A percentile compares a stretch with the other conserved stretches of the same genome.
Evolutionary conservation across 306 rosid genomes (phyloP).

Genomic region (Gleditsia sinensis): DNA sequence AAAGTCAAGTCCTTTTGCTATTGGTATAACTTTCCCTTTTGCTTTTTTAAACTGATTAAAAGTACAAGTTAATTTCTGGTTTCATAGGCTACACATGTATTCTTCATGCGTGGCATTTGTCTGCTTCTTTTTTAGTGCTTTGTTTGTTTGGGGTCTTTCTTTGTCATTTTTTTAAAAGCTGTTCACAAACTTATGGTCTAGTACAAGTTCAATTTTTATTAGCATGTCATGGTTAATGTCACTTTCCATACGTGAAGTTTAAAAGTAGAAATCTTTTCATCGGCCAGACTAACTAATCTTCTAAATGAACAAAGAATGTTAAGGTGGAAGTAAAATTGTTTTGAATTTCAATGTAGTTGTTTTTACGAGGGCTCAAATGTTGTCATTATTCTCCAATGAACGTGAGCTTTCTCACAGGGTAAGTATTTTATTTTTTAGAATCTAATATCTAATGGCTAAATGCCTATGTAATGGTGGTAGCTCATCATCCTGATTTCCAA

Average conservation of each 20-base stretch:
- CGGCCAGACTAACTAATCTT: slow-evolving; percentile 10
- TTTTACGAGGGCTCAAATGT: neutral
- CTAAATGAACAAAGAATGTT: neutral
- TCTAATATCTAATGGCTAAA: neutral
- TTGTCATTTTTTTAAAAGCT: too few relatives aligned
- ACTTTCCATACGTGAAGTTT: neutral
- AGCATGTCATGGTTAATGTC: neutral
- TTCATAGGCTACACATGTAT: too few relatives aligned
- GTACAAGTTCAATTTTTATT: slow-evolving; percentile 12
- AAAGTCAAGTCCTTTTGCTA: too few relatives aligned
- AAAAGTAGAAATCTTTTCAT: neutral
- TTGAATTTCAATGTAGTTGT: slow-evolving; percentile 12
- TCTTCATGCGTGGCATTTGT: too few relatives aligned
- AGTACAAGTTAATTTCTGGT: too few relatives aligned
- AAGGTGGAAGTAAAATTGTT: slow-evolving; percentile 18
- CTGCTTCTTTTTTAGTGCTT: too few relatives aligned
- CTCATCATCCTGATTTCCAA: neutral
- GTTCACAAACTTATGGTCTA: neutral
- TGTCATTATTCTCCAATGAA: neutral
- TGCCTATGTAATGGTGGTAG: neutral
- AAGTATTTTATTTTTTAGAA: neutral
- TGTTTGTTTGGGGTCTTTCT: too few relatives aligned
- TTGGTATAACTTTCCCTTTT: too few relatives aligned
- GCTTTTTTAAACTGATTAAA: too few relatives aligned
- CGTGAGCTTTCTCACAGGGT: neutral